Evolutionary conservation across 305 asterid species (phyloP), one percentile per base, ranked within the genome.

Genomic region (Andrographis paniculata): DNA sequence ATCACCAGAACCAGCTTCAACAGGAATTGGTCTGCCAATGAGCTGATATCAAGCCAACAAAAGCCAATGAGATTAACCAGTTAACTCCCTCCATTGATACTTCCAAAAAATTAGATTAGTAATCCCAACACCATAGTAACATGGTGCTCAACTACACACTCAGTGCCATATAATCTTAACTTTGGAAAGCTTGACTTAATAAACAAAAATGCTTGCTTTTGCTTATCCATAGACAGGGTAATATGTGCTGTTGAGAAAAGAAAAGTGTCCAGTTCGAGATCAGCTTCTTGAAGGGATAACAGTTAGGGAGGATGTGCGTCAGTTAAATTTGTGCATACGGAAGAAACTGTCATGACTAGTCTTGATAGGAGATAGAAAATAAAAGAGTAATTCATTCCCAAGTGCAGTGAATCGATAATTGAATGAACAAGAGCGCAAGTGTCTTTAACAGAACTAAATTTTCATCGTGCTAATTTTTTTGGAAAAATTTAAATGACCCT

Each of bases 21-120:
- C 94, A 13, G 86, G 96, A 66, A 91, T 91, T 39, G 99, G 84
- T 66, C 89, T 80, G 58, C 99, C 95, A 66, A 80, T 67, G 24
- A 88, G 94, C 96, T 83, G 78, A 56, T 45, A 57, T 38, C 14
- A 52, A 54, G 62, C 59, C 28, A 63, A 62, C 55, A 39, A 60
- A 53, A 63, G 51, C 46, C 42, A 41, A 59, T 53, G 58, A 60
- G 67, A 52, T 45, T 18, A 54, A 28, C n/a, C n/a, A n/a, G n/a
- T n/a, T n/a, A n/a, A n/a, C n/a, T 3, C 30, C 8, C 30, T 24
- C 4, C 30, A 8, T 3, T 3, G 30, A 24, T 3, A 24, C 30
- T 4, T 3, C 4, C 8, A 24, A 3, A 24, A 24, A 4, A 24
- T 8, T 24, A 24, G 30, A 24, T 24, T 24, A 30, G 20, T 42